These are phyloP conservation scores for Globisporangium nagaii DNA, from an alignment of 352 stramenopile species.

Conservation along the genomic window DNA sequence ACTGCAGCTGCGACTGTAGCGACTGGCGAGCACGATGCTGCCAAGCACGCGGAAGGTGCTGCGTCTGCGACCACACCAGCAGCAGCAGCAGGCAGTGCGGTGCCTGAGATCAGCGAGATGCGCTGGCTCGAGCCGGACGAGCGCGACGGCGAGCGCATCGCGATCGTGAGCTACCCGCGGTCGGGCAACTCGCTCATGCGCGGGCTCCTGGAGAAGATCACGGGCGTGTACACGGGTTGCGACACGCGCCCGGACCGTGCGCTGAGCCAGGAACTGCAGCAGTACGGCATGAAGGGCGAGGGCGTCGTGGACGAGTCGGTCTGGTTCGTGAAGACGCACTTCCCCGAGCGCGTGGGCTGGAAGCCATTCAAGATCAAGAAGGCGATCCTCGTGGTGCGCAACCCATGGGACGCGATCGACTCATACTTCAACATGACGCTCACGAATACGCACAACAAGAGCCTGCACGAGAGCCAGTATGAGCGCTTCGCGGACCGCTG, in stretches of 20 bases:
- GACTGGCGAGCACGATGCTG: background rate
- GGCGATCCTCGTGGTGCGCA: slow-evolving; percentile 88
- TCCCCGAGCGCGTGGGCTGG: slow-evolving; percentile 94
- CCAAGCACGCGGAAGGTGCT: background rate
- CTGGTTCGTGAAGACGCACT: slow-evolving; percentile 98
- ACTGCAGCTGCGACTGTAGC: background rate
- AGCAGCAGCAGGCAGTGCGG: background rate
- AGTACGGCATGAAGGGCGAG: slow-evolving; percentile 89
- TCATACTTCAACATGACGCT: slow-evolving; percentile 99
- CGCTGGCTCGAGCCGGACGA: slow-evolving; percentile 70
- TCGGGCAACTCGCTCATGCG: slow-evolving; percentile 97
- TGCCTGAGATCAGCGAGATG: slow-evolving; percentile 15
- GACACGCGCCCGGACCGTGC: slow-evolving; percentile 94
- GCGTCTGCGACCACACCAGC: too few relatives aligned
- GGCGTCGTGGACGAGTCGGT: slow-evolving; percentile 94
- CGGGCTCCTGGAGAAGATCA: slow-evolving; percentile 93
- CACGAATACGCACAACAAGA: slow-evolving; percentile 93
- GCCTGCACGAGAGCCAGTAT: slow-evolving; percentile 83
- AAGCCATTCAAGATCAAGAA: slow-evolving; percentile 71
- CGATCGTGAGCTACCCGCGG: slow-evolving; percentile 95
- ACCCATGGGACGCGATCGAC: slow-evolving; percentile 98
- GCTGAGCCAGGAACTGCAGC: slow-evolving; percentile 85
- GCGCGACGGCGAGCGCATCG: slow-evolving; percentile 61
- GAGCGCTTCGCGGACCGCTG: slow-evolving; percentile 83
- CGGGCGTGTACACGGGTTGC: slow-evolving; percentile 94